These are phyloP conservation scores for Ophiostoma ips DNA, from an alignment of 2,329 filamentous ascomycete species.

Conservation along the genomic window DNA sequence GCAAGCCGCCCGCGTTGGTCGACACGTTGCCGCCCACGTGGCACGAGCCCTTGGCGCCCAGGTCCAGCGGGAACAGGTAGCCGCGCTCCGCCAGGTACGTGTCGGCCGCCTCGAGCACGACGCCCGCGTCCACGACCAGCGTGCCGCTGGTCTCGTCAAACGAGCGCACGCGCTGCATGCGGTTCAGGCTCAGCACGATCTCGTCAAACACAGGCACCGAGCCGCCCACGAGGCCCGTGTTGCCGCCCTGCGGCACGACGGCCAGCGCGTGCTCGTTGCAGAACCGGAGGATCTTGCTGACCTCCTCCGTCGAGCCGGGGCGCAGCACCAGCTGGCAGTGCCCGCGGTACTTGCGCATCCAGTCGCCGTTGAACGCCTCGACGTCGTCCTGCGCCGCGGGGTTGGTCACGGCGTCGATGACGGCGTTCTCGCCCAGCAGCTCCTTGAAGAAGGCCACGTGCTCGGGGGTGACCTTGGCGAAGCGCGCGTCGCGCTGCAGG, in stretches of 20 bases:
- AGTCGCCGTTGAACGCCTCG: constrained; percentile 88
- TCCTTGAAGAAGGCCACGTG: constrained; percentile 74
- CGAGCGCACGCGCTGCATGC: constrained; percentile 81
- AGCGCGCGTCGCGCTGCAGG: constrained; percentile 65
- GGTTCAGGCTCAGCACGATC: constrained; percentile 79
- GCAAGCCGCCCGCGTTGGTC: constrained; percentile 86
- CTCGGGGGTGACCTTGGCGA: constrained; percentile 56
- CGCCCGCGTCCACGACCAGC: constrained; percentile 79
- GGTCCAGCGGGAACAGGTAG: constrained; percentile 87
- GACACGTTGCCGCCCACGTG: constrained; percentile 93
- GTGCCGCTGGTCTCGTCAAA: constrained; percentile 91
- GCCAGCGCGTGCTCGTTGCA: constrained; percentile 89
- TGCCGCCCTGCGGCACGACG: constrained; percentile 92
- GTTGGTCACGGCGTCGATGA: constrained; percentile 69
- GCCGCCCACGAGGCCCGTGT: constrained; percentile 89
- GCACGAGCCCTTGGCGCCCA: constrained; percentile 96
- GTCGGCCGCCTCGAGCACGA: constrained; percentile 81
- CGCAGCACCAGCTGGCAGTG: constrained; percentile 79
- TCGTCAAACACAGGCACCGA: constrained; percentile 97
- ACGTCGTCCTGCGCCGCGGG: constrained; percentile 62
- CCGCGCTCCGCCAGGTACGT: constrained; percentile 68
- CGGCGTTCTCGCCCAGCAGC: constrained; percentile 62
- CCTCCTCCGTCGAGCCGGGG: constrained; percentile 70
- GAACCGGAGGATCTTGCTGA: constrained; percentile 82
- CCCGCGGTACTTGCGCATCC: constrained; percentile 97